A percentile compares a stretch with the other conserved stretches of the same genome.
phyloP scores from a whole-genome alignment of 2,329 filamentous ascomycete genomes.

The Colletotrichum musae region DNA sequence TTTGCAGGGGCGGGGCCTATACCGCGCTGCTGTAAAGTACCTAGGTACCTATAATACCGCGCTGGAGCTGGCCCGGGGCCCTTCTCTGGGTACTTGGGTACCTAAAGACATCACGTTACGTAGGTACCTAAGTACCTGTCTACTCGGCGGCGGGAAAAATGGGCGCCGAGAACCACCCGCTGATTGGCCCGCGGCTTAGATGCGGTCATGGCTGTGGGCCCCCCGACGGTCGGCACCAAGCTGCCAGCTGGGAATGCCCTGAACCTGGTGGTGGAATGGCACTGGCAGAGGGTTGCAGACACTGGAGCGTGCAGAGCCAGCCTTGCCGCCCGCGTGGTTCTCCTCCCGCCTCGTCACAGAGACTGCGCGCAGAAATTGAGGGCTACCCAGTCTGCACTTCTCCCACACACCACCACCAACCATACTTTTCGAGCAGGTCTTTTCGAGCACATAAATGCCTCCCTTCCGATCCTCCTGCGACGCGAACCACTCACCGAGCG shows the following conservation, averaged over 20 bases:
- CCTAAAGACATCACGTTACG: too few relatives aligned
- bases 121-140: too few relatives aligned
- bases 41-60: background rate
- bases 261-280: conserved; percentile 1
- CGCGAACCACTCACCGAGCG: background rate
- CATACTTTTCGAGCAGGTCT: conserved; percentile 5
- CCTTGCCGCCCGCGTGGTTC: conserved; percentile 40
- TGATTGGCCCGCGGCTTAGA: conserved; percentile 31
- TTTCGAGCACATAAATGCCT: conserved; percentile 29
- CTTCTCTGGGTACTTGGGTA: too few relatives aligned
- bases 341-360: conserved; percentile 42
- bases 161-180: background rate
- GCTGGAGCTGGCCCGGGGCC: conserved; percentile 1
- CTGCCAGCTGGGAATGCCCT: conserved; percentile 15
- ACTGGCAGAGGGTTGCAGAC: conserved; percentile 9
- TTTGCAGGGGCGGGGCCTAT: too few relatives aligned
- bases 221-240: too few relatives aligned
- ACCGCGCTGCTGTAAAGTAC: too few relatives aligned
- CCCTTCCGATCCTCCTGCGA: conserved; percentile 7
- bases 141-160: conserved; percentile 31
- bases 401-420: conserved; percentile 33
- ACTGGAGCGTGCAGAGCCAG: conserved; percentile 26
- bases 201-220: conserved; percentile 23
- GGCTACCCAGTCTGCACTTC: conserved; percentile 31
- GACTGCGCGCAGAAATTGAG: conserved; percentile 42